Percentiles rank a stretch among this genome's conserved stretches.
Evolutionary conservation across 805 yeast genomes (phyloP).

Genomic region (Wickerhamiella kurtzmanii): DNA sequence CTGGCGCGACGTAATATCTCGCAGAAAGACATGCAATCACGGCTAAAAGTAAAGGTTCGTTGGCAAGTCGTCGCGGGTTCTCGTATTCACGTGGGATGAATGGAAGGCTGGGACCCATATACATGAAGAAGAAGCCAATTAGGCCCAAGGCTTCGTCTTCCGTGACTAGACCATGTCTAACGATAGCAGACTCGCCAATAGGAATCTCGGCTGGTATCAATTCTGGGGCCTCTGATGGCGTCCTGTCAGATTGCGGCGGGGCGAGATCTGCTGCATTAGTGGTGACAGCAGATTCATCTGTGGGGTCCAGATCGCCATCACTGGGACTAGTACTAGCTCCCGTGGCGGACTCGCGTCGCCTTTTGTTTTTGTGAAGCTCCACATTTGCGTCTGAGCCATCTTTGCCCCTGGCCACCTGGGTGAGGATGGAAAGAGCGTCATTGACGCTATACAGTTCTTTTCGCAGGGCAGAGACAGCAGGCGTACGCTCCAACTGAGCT

Average conservation of each 20-base stretch:
- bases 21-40: constrained; percentile 7
- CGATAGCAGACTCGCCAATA: constrained; percentile 4
- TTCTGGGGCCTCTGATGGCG: not conserved
- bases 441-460: constrained; percentile 26
- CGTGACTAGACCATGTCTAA: constrained; percentile 4
- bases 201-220: not conserved
- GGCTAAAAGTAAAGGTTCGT: constrained; percentile 7
- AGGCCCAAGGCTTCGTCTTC: constrained; percentile 6
- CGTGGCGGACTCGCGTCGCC: not conserved
- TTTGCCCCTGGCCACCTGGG: not conserved
- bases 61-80: constrained; percentile 5
- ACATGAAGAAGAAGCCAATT: constrained; percentile 5
- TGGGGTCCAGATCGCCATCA: not conserved
- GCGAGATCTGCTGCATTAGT: not conserved
- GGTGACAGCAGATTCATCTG: not conserved
- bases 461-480: constrained; percentile 6
- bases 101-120: constrained; percentile 7
- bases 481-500: not conserved
- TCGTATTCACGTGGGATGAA: constrained; percentile 7
- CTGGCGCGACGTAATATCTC: constrained; percentile 1
- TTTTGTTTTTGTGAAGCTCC: not conserved
- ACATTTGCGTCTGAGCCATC: not conserved
- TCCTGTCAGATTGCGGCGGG: too few species aligned
- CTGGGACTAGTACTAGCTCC: not conserved
- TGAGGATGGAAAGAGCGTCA: constrained; percentile 28